These are phyloP conservation scores for Fusarium camptoceras DNA, from an alignment of 2,329 filamentous ascomycete genomes.

Conservation along the genomic window DNA sequence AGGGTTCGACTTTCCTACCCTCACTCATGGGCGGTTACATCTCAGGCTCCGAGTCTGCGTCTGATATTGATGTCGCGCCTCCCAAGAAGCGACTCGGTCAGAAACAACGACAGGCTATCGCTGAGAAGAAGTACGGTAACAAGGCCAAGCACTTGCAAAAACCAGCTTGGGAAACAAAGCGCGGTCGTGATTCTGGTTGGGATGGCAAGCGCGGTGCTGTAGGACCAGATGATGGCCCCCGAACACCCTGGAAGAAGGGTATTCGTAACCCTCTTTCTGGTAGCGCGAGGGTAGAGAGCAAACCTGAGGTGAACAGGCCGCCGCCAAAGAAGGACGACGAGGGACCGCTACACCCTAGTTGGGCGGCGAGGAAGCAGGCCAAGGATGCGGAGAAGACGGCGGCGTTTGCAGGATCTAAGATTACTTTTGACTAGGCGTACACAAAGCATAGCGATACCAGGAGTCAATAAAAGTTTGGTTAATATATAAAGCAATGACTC, in stretches of 20 bases:
- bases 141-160: slow-evolving; percentile 74
- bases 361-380: slow-evolving; percentile 72
- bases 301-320: slow-evolving; percentile 29
- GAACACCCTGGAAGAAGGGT: slow-evolving; percentile 67
- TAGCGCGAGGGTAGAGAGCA: slow-evolving; percentile 1
- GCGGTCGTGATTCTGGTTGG: slow-evolving; percentile 65
- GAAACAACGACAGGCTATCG: slow-evolving; percentile 80
- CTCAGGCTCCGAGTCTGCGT: slow-evolving; percentile 78
- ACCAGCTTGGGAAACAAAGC: slow-evolving; percentile 48
- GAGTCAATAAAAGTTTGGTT: slow-evolving; percentile 34
- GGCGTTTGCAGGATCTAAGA: slow-evolving; percentile 67
- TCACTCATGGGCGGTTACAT: slow-evolving; percentile 84
- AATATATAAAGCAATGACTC: neutral
- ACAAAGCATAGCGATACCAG: slow-evolving; percentile 36
- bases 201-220: slow-evolving; percentile 68
- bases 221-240: slow-evolving; percentile 53
- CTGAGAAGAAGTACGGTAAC: slow-evolving; percentile 82
- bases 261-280: slow-evolving; percentile 53
- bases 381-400: slow-evolving; percentile 67
- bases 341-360: slow-evolving; percentile 71
- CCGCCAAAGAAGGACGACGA: slow-evolving; percentile 60
- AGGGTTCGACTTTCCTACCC: slow-evolving; percentile 74
- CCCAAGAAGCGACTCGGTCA: slow-evolving; percentile 82
- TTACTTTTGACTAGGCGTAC: slow-evolving; percentile 64
- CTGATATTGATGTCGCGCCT: slow-evolving; percentile 72